Evolutionary conservation across 2,329 filamentous ascomycete species (phyloP).

Genomic region (Colletotrichum nymphaeae): DNA sequence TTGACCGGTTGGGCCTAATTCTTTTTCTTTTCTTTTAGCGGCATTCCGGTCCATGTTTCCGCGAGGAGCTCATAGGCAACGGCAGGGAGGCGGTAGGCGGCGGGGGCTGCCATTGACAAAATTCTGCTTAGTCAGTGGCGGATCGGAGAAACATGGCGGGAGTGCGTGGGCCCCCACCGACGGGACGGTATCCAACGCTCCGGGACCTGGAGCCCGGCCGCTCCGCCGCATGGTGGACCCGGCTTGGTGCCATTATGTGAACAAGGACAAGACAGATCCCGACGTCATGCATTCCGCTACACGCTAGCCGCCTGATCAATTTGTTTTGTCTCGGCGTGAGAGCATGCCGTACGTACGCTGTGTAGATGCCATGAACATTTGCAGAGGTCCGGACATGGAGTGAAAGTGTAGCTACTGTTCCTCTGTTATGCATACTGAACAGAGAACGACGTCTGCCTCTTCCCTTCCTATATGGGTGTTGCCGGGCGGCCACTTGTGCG

Average conservation of each 20-base stretch:
- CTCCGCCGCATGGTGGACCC: conserved; percentile 7
- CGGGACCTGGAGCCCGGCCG: conserved; percentile 1
- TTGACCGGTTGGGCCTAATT: background rate
- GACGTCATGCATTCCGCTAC: background rate
- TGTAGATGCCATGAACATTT: background rate
- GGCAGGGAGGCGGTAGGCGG: too few species aligned
- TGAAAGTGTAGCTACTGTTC: background rate
- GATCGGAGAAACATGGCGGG: conserved; percentile 1
- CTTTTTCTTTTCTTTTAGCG: background rate
- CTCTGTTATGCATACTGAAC: background rate
- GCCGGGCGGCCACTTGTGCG: background rate
- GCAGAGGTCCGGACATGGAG: background rate
- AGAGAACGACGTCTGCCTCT: background rate
- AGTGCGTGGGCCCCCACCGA: background rate
- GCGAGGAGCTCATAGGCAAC: background rate
- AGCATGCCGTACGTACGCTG: background rate
- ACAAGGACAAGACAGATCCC: background rate
- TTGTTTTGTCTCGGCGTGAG: background rate
- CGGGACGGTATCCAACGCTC: background rate
- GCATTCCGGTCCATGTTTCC: conserved; percentile 4
- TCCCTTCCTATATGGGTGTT: background rate
- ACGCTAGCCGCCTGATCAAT: background rate
- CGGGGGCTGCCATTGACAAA: too few species aligned
- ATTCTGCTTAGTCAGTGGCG: background rate
- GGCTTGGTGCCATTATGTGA: background rate